These are phyloP conservation scores for Triangularia setosa DNA, from an alignment of 2,329 filamentous ascomycete species.

Conservation along the genomic window DNA sequence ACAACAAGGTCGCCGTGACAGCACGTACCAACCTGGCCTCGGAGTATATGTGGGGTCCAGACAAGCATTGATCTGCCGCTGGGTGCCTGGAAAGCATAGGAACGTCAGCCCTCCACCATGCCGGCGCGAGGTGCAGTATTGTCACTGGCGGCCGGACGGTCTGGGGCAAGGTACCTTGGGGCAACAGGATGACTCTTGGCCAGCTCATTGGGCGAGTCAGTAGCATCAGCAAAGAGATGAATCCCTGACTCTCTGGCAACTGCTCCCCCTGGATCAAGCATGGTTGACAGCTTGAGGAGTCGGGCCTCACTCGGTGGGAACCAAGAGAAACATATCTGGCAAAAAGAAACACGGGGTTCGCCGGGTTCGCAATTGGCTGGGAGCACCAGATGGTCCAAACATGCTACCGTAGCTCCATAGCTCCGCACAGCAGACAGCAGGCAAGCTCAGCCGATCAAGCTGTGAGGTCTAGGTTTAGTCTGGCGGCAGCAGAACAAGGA, in stretches of 20 bases:
- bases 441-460: slow-evolving; percentile 8
- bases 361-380: slow-evolving; percentile 19
- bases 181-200: slow-evolving; percentile 12
- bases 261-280: background rate
- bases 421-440: slow-evolving; percentile 1
- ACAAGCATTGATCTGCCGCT: slow-evolving; percentile 13
- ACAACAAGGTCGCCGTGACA: background rate
- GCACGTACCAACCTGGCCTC: slow-evolving; percentile 1
- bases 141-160: background rate
- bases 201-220: slow-evolving; percentile 12
- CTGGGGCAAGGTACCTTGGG: background rate
- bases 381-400: slow-evolving; percentile 20
- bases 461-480: background rate
- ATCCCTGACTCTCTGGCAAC: no score
- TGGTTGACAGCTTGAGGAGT: slow-evolving; percentile 2
- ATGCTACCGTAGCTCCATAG: slow-evolving; percentile 10
- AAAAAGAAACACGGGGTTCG: slow-evolving; percentile 15
- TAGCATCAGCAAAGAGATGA: no score
- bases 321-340: slow-evolving; percentile 8
- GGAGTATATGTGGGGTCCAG: background rate
- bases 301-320: slow-evolving; percentile 9
- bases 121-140: background rate
- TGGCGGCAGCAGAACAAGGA: slow-evolving; percentile 5
- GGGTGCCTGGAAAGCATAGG: slow-evolving; percentile 11
- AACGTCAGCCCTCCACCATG: slow-evolving; percentile 10